A percentile compares a stretch with the other conserved stretches of the same genome.
Evolutionary conservation across 2,329 filamentous ascomycete species (phyloP).

Genomic region (Pestalotiopsis sp.): DNA sequence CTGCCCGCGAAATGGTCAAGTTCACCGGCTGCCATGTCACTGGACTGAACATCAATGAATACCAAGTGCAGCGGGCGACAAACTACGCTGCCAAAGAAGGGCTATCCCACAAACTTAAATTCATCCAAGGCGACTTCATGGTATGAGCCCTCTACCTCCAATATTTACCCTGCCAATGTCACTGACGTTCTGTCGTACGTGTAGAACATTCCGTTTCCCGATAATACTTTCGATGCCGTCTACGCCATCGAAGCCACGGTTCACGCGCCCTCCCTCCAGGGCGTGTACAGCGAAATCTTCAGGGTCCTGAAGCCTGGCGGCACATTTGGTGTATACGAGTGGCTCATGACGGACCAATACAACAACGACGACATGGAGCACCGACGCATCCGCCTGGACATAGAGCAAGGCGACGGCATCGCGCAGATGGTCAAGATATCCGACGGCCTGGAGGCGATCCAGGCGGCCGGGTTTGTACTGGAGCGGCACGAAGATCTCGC

Average conservation of each 20-base stretch:
- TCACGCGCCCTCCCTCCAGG: slow-evolving; percentile 87
- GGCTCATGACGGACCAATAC: slow-evolving; percentile 97
- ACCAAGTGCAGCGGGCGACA: slow-evolving; percentile 92
- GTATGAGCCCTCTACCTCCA: slow-evolving; percentile 68
- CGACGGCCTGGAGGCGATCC: slow-evolving; percentile 81
- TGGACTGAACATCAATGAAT: slow-evolving; percentile 98
- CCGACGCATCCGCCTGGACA: slow-evolving; percentile 90
- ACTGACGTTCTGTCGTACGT: no score
- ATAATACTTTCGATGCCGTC: slow-evolving; percentile 90
- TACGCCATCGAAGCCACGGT: slow-evolving; percentile 98
- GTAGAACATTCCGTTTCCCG: slow-evolving; percentile 61
- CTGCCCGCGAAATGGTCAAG: slow-evolving; percentile 93
- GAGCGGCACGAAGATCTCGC: slow-evolving; percentile 86
- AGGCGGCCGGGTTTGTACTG: slow-evolving; percentile 84
- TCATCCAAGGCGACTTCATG: slow-evolving; percentile 98
- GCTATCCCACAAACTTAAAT: slow-evolving; percentile 77
- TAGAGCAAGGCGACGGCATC: slow-evolving; percentile 95
- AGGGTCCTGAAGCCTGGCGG: slow-evolving; percentile 95
- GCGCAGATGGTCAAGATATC: slow-evolving; percentile 93
- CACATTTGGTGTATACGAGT: slow-evolving; percentile 96
- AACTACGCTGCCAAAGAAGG: slow-evolving; percentile 82
- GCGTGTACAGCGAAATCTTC: slow-evolving; percentile 93
- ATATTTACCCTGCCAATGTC: no score
- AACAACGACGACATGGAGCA: slow-evolving; percentile 86
- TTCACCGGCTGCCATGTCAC: slow-evolving; percentile 89